Evolutionary conservation across 1,139 yeast genomes (phyloP).

Genomic region (Geotrichum phurueaensis): DNA sequence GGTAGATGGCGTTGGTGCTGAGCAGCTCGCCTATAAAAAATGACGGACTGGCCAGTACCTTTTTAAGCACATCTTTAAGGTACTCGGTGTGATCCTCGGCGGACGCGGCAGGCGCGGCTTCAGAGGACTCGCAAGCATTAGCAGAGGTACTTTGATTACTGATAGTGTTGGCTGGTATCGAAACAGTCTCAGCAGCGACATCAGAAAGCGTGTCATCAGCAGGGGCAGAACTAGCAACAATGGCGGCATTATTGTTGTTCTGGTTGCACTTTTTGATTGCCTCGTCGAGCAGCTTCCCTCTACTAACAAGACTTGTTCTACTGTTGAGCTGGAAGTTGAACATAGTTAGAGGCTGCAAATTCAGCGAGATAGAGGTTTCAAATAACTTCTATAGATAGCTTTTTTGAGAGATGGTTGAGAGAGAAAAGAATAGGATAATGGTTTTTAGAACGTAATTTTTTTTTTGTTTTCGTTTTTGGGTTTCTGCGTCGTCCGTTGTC

Average conservation of each 20-base stretch:
- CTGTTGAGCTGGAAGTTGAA: conserved; percentile 53
- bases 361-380: background rate
- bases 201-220: background rate
- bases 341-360: background rate
- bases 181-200: background rate
- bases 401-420: background rate
- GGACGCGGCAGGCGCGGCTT: background rate
- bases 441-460: background rate
- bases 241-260: background rate
- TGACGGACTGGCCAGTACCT: conserved; percentile 4
- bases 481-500: background rate
- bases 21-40: conserved; percentile 5
- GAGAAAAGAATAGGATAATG: background rate
- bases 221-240: background rate
- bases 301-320: conserved; percentile 83
- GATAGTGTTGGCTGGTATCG: background rate
- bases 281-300: conserved; percentile 64
- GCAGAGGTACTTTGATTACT: background rate
- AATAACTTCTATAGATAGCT: background rate
- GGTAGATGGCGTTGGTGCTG: conserved; percentile 6
- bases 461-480: background rate
- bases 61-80: conserved; percentile 29
- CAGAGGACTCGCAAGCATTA: background rate
- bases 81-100: background rate
- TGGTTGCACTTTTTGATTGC: conserved; percentile 20